These are phyloP conservation scores for Ichthyophthirius multifiliis DNA, from an alignment of 169 alveolate genomes.

Conservation along the genomic window DNA sequence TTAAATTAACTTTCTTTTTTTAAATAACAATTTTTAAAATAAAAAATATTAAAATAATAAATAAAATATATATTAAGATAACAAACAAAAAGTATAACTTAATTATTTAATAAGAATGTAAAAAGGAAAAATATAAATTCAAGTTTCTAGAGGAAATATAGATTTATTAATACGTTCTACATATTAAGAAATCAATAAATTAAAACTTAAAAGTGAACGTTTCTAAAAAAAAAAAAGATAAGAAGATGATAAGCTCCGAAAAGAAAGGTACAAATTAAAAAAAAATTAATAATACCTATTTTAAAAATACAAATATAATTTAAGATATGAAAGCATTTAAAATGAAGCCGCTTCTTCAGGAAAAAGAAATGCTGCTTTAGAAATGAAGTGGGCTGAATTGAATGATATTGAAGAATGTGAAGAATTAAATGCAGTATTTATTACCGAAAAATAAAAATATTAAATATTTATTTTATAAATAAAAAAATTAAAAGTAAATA, in stretches of 20 bases:
- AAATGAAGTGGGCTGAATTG: constrained; percentile 66
- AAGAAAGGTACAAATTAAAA: constrained; percentile 7
- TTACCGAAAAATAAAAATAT: background rate
- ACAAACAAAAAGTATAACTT: background rate
- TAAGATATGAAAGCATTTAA: constrained; percentile 16
- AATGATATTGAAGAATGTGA: constrained; percentile 73
- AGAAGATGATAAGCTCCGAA: constrained; percentile 29
- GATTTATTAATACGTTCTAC: constrained; percentile 16
- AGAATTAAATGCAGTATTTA: constrained; percentile 43
- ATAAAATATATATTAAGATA: background rate
- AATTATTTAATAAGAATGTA: background rate
- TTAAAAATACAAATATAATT: background rate
- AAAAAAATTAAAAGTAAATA: background rate
- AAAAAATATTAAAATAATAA: background rate
- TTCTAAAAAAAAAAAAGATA: constrained; percentile 20
- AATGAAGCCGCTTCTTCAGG: constrained; percentile 53
- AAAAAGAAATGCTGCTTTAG: constrained; percentile 61
- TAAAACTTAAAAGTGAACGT: constrained; percentile 33
- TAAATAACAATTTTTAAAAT: background rate
- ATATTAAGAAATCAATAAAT: constrained; percentile 14
- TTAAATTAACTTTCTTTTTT: background rate
- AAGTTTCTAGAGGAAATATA: constrained; percentile 27
- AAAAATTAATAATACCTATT: too few species aligned
- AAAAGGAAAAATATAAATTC: constrained; percentile 33
- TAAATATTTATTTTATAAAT: background rate